Evolutionary conservation across 225 moss, liverwort and hornwort species (phyloP).

Genomic region (Thuidium tamariscinum): DNA sequence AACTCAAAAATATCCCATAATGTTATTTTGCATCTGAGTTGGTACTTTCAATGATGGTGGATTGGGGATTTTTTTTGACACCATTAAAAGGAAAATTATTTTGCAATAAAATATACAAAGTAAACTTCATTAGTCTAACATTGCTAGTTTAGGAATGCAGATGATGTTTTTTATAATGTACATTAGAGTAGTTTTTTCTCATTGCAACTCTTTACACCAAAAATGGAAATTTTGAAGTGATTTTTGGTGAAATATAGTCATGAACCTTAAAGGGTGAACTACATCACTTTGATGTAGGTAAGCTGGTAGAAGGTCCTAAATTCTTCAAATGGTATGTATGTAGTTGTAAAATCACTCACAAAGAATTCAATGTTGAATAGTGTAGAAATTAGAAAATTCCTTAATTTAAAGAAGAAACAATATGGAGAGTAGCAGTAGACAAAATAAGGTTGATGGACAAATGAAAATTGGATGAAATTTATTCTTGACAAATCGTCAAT

Average conservation of each 20-base stretch:
- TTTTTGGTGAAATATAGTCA: background rate
- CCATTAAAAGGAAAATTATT: background rate
- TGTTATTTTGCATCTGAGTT: background rate
- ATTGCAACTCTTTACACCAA: background rate
- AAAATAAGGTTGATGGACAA: background rate
- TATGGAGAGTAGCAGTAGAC: rapidly evolving
- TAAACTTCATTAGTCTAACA: rapidly evolving
- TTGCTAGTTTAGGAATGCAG: rapidly evolving
- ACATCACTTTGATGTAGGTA: background rate
- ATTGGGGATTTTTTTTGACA: background rate
- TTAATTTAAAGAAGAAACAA: background rate
- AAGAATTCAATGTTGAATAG: background rate
- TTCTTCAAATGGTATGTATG: rapidly evolving
- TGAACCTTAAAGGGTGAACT: background rate
- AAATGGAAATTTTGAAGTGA: background rate
- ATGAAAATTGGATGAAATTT: too few relatives aligned
- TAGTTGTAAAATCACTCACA: background rate
- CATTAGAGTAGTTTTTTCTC: too few relatives aligned
- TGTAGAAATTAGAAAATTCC: too few relatives aligned
- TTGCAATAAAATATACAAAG: background rate
- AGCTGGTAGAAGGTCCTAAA: rapidly evolving
- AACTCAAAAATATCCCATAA: background rate
- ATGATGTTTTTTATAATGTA: background rate
- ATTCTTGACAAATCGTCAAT: background rate
- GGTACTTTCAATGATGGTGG: background rate